Base-by-base conservation (phyloP, 306 rosid genomes). In the Canavalia ensiformis region DNA sequence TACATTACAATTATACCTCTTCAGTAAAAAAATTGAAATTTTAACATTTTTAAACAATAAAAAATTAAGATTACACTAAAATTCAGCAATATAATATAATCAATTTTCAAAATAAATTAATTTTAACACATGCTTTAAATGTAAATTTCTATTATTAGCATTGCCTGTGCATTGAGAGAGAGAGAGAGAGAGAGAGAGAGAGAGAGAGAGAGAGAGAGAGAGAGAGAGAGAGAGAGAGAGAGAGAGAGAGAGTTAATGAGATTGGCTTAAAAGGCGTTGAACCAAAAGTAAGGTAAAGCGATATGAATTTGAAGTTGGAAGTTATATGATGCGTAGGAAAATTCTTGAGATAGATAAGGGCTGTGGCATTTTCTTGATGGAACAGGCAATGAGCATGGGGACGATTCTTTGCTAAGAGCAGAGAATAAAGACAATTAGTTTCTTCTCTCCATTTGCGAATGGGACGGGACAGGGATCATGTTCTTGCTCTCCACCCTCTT, bases 351-450 rank as follows among this genome's bases (percentile, higher is more conserved):
- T 69, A 37, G 78, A 80, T 74, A 74, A 33, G 70, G 63, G 56
- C 1, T 1, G 34, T 30, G 58, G 13, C 58, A 63, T 72, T 46
- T 63, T 72, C 10, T 52, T 51, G 41, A 39, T 62, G 68, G 74
- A 63, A 52, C 59, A 73, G 11, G 75, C 58, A 52, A 42, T 66
- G 42, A 41, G 55, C 46, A 67, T 66, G 85, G 70, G 72, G 77
- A 30, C 6, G 33, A 58, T 55, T 71, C 29, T 72, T 10, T 63
- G 44, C 49, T 7, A 74, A 54, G 57, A 54, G 37, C 2, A 11
- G 11, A 72, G 2, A 73, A 81, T 55, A 62, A 44, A 60, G 79
- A 81, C 80, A 73, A 73, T 60, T 60, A 47, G 8, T 79, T 69
- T 69, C 63, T 57, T 79, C 76, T 72, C 29, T 49, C 62, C 62